A percentile compares a stretch with the other conserved stretches of the same genome.
Evolutionary conservation across 2,329 filamentous ascomycete species (phyloP).

Genomic region (Akanthomyces lecanii): DNA sequence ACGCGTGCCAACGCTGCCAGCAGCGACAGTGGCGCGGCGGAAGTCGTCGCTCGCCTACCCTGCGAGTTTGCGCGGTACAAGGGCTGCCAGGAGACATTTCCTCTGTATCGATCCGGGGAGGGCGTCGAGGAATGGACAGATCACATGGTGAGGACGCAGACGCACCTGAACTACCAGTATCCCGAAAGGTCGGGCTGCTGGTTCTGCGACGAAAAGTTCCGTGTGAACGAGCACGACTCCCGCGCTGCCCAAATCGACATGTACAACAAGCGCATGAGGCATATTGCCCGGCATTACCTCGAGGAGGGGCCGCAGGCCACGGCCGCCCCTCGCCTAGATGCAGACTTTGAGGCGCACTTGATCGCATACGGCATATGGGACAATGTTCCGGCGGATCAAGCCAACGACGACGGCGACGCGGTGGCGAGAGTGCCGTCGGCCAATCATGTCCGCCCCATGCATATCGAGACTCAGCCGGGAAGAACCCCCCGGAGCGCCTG

Average conservation of each 20-base stretch:
- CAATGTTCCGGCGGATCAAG: too few species aligned
- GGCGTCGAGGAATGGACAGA: constrained; percentile 41
- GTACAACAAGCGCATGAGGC: constrained; percentile 39
- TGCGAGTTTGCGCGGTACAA: constrained; percentile 42
- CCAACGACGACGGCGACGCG: neutral
- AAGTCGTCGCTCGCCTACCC: constrained; percentile 26
- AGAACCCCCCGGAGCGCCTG: neutral
- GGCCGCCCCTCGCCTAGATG: constrained; percentile 35
- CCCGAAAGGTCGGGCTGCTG: constrained; percentile 42
- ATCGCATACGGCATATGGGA: constrained; percentile 7
- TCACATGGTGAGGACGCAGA: constrained; percentile 40
- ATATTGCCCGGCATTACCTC: constrained; percentile 45
- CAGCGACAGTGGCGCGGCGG: neutral
- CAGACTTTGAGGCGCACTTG: constrained; percentile 37
- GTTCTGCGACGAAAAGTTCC: constrained; percentile 41
- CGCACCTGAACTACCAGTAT: constrained; percentile 34
- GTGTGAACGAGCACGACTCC: constrained; percentile 28
- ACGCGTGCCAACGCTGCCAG: neutral
- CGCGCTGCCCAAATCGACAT: neutral
- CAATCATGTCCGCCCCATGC: neutral
- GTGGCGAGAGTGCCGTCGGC: neutral
- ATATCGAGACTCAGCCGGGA: neutral
- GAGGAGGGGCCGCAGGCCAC: constrained; percentile 15
- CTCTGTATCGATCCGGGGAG: constrained; percentile 23
- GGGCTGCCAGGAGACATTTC: constrained; percentile 37